Percentiles rank a stretch among this genome's conserved stretches.
Conservation (phyloP, 257 asterid species). For the Nyctanthes arbortristis region DNA sequence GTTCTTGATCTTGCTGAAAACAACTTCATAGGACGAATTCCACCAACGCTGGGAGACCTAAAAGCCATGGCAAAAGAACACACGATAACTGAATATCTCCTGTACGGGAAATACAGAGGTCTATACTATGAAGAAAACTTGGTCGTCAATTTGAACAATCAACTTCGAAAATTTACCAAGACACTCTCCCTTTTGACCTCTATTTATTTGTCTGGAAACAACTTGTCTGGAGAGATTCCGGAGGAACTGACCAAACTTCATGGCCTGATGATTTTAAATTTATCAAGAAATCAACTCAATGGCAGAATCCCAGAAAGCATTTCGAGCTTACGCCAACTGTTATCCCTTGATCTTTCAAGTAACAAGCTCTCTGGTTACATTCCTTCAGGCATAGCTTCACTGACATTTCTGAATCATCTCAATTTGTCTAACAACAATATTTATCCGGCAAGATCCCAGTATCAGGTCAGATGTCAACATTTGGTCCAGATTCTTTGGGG, state of each 20-base stretch:
- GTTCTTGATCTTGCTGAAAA: constrained; percentile 56
- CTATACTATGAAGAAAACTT: constrained; percentile 43
- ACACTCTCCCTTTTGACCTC: constrained; percentile 56
- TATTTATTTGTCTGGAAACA: constrained; percentile 49
- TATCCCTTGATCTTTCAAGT: constrained; percentile 53
- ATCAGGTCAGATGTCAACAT: constrained; percentile 52
- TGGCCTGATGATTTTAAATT: constrained; percentile 41
- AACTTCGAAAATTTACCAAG: constrained; percentile 43
- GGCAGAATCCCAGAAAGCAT: constrained; percentile 52
- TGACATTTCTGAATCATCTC: constrained; percentile 42
- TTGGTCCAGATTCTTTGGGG: constrained; percentile 33
- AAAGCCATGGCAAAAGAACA: constrained; percentile 41
- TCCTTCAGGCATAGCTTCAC: constrained; percentile 44
- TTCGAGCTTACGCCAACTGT: constrained; percentile 35
- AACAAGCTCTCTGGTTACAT: constrained; percentile 43
- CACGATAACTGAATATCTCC: constrained; percentile 30
- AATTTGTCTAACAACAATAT: constrained; percentile 45
- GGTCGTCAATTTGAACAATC: constrained; percentile 42
- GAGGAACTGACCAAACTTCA: constrained; percentile 33
- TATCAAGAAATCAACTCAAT: constrained; percentile 47
- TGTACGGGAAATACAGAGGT: constrained; percentile 45
- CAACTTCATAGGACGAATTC: constrained; percentile 37
- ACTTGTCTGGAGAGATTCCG: constrained; percentile 45
- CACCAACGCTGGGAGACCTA: constrained; percentile 39
- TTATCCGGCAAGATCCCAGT: constrained; percentile 53